Evolutionary conservation across 192 early-diverging fungal species (phyloP), one percentile per base, ranked within the genome.

Genomic region (Ambispora gerdemannii): DNA sequence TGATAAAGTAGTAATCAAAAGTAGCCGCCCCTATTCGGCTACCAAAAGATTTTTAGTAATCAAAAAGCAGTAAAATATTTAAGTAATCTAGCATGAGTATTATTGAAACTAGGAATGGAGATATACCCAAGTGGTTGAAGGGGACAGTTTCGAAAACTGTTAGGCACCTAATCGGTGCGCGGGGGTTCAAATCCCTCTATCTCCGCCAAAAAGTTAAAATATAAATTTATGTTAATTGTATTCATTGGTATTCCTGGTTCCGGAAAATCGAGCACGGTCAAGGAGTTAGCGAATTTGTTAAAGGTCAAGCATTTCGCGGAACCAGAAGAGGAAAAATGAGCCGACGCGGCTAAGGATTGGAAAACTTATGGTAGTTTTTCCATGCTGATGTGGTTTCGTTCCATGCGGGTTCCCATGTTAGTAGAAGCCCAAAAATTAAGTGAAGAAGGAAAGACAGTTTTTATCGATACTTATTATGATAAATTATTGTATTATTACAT

Each of bases 361-460:
- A 56, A 56, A 56, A 56, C 53, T 56, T 56, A 56, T 56, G 53
- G 53, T 27, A 56, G 53, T 20, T 56, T 56, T 56, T 56, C 53
- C 53, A 56, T 56, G 53, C 53, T 56, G 4, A 56, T 20, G 4
- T 56, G 53, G 25, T 56, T 56, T 56, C 53, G 53, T 6, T 4
- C 53, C 4, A 56, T 56, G 4, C 53, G 53, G 24, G 53, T 56
- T 56, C 53, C 53, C n/a, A 56, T 56, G 53, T 22, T 56, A 22
- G 8, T 56, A 6, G 53, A 56, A 56, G 53, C 53, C 53, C 53
- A 56, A 56, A 56, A 20, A 56, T 56, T 56, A 56, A 56, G n/a
- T 56, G 53, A 56, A 56, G 25, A 56, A 7, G 53, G 53, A 56
- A 22, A 56, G 25, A 56, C 4, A 6, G 53, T 56, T 10, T 27